phyloP scores from a whole-genome alignment of 176 grass and related monocot species.

The Ensete ventricosum region DNA sequence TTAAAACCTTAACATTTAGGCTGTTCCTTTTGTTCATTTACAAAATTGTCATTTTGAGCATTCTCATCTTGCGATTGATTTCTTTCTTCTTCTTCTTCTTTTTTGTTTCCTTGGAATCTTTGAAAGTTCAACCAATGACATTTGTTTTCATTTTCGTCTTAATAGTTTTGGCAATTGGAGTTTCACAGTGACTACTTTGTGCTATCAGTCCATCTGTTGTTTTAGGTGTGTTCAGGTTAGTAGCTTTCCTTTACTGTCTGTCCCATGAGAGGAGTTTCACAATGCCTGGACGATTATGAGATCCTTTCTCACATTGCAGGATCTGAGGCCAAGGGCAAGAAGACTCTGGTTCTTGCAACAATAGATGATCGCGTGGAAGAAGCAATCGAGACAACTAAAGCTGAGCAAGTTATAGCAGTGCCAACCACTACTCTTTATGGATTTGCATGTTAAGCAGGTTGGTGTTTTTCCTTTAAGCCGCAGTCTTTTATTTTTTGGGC shows the following conservation, averaged over 20 bases:
- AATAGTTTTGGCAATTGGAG: background rate
- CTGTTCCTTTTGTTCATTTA: background rate
- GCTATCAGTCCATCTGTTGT: background rate
- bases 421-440: constrained; percentile 86
- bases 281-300: constrained; percentile 11
- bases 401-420: constrained; percentile 72
- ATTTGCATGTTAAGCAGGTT: constrained; percentile 64
- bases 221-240: constrained; percentile 32
- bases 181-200: background rate
- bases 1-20: background rate
- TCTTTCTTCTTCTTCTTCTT: background rate
- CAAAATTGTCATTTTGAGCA: no score
- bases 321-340: background rate
- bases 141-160: background rate
- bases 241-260: constrained; percentile 19
- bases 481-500: background rate
- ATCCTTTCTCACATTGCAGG: background rate
- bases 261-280: constrained; percentile 24
- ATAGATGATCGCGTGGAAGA: constrained; percentile 47
- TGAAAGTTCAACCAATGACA: background rate
- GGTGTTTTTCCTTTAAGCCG: background rate
- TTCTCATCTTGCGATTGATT: no score
- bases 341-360: constrained; percentile 41
- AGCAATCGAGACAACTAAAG: constrained; percentile 54
- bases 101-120: background rate